A percentile compares a stretch with the other conserved stretches of the same genome.
phyloP scores from a whole-genome alignment of 148 eudicot species.

The Rhododendron mucronatum region DNA sequence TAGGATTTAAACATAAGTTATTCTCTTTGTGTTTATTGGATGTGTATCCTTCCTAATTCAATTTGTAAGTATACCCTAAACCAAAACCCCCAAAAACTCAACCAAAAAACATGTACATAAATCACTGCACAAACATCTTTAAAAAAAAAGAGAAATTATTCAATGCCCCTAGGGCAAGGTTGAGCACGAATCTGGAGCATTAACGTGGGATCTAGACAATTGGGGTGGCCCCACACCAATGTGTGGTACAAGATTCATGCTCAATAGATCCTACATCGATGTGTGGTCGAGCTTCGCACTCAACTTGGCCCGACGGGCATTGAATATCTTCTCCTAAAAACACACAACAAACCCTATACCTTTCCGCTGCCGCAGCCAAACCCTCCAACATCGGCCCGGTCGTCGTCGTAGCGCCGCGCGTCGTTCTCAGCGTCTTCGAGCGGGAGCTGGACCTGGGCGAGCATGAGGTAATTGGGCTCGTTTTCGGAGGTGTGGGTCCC shows the following conservation, averaged over 20 bases:
- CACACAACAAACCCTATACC: conserved; percentile 32
- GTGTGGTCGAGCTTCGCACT: too few relatives aligned
- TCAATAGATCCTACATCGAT: too few relatives aligned
- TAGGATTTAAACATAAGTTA: too few relatives aligned
- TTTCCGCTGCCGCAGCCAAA: conserved; percentile 73
- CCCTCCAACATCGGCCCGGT: conserved; percentile 56
- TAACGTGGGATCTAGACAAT: too few relatives aligned
- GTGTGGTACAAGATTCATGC: too few relatives aligned
- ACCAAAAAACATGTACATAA: too few relatives aligned
- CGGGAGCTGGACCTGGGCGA: conserved; percentile 89
- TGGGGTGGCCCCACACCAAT: too few relatives aligned
- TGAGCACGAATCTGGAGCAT: too few relatives aligned
- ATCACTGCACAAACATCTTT: neutral
- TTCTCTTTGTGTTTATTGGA: too few relatives aligned
- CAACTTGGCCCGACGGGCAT: too few relatives aligned
- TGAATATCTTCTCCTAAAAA: too few relatives aligned
- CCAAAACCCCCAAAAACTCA: neutral
- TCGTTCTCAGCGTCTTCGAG: conserved; percentile 71
- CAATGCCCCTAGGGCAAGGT: too few relatives aligned
- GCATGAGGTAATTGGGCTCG: conserved; percentile 79
- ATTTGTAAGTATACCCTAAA: neutral
- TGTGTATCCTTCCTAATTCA: neutral
- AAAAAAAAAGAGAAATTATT: neutral
- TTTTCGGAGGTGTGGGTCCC: conserved; percentile 86
- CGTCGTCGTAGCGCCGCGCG: conserved; percentile 63